Base-by-base conservation (phyloP, 257 asterid genomes). In the Sherardia arvensis region DNA sequence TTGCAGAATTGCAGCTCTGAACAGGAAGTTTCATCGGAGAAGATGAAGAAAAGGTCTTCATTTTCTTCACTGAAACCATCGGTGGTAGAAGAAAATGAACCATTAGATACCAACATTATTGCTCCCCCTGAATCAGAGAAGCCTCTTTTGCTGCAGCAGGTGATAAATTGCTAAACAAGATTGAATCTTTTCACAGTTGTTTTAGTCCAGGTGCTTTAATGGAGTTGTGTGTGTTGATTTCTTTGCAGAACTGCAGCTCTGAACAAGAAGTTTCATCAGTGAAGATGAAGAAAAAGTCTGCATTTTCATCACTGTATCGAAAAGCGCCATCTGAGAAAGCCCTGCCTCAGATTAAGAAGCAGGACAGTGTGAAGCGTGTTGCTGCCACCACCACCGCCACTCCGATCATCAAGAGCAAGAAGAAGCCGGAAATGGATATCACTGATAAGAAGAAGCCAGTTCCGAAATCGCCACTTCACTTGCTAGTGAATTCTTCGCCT, bases 91-190 rank as follows among this genome's bases (percentile, higher is more conserved):
- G n/a, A n/a, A n/a, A n/a, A n/a, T n/a, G n/a, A n/a, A n/a, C n/a
- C n/a, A n/a, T n/a, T n/a, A n/a, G n/a, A n/a, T n/a, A n/a, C n/a
- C n/a, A n/a, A n/a, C n/a, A n/a, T n/a, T 27, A 61, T 58, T 43
- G 51, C 51, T 43, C 51, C 51, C 72, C 80, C 90, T 57, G 86
- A 73, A 26, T 83, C 86, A 47, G 63, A 87, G 83, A 87, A 77
- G 77, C 97, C 95, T 66, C 80, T 87, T 70, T 72, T 87, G 63
- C 48, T 87, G 48, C 63, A 59, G 22, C 81, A 84, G 97, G 95
- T 86, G 59, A 49, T 28, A 5, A 12, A 27, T 45, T 5, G 10
- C 22, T 15, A 26, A 15, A 18, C 18, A 11, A 27, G 38, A 12
- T 28, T 27, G 38, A 25, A 4, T 55, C 27, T 25, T 56, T 56